Base-by-base conservation (phyloP, 2,329 filamentous ascomycete species). In the Ophiocordyceps camponoti-rufipedis region DNA sequence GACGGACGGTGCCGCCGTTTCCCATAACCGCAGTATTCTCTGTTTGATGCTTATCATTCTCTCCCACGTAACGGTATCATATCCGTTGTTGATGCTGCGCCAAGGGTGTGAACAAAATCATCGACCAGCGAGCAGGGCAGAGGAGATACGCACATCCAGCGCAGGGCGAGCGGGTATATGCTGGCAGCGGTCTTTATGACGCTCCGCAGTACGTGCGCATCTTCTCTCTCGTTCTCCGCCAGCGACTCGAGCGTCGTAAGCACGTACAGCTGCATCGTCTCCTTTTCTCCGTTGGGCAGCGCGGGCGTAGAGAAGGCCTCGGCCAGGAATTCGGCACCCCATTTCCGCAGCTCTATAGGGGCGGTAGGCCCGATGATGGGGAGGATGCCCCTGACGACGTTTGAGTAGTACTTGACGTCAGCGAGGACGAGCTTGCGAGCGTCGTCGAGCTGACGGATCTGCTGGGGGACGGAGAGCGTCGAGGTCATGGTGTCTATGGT, bases 221-320 rank as follows among this genome's bases (percentile, higher is more conserved):
- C 91, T 57, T 87, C 80, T 48, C 76, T 75, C n/a, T 75, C 72
- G 52, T 79, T 75, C 53, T 84, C 78, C 49, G 86, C 62, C 60
- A 86, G 72, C 45, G 71, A 71, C 57, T 78, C 75, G 52, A 98
- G 63, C 28, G 82, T 84, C 53, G 86, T 80, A 56, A 98, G 66
- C 48, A 94, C 85, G 48, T 77, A 74, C 48, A 85, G 69, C 52
- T 81, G 79, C 65, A 91, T 70, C 49, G 78, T 79, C 69, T 80
- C 85, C 70, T 96, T 98, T 61, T 84, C 79, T 45, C 80, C 72
- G 48, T 76, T 70, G 18, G 80, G 69, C 55, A 96, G 71, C 19
- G 82, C 78, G n/a, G 93, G 91, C 48, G 85, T 93, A 47, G 91
- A 82, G 65, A 98, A 96, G 2, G 88, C 87, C 68, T 98, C 91